phyloP scores from a whole-genome alignment of 2,329 filamentous ascomycete species.

The Kalaharituber pfeilii region DNA sequence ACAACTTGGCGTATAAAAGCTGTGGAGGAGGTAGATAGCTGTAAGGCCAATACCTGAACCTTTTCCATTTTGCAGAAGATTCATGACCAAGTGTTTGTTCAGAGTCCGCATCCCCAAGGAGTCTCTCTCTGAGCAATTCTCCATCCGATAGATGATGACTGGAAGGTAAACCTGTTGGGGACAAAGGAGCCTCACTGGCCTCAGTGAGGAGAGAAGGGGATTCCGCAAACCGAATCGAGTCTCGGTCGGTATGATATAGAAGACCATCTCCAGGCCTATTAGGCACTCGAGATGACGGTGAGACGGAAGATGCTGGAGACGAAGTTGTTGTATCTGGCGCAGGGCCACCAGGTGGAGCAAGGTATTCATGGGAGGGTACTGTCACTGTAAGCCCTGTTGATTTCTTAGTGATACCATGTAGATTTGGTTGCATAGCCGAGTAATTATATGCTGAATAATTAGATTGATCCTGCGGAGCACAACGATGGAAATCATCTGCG shows the following conservation, averaged over 20 bases:
- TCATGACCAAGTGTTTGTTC: not conserved
- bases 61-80: conserved; percentile 24
- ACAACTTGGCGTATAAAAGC: conserved; percentile 54
- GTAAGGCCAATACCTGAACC: conserved; percentile 67
- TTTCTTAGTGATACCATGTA: not conserved
- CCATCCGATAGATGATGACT: not conserved
- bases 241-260: too few relatives aligned
- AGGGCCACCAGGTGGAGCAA: not conserved
- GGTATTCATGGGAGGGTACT: not conserved
- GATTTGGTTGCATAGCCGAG: not conserved
- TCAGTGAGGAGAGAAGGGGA: not conserved
- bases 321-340: not conserved
- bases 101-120: not conserved
- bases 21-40: conserved; percentile 52
- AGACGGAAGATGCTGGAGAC: not conserved
- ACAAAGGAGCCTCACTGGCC: not conserved
- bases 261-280: not conserved
- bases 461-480: too few relatives aligned
- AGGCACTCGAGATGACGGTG: not conserved
- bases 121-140: not conserved
- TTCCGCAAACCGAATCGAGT: not conserved
- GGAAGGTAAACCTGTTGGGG: not conserved
- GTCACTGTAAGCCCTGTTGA: not conserved
- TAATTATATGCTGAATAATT: not conserved
- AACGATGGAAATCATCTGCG: too few relatives aligned